Conservation (phyloP, 1,139 yeast genomes). For the Sugiyamaella grinbergsii region DNA sequence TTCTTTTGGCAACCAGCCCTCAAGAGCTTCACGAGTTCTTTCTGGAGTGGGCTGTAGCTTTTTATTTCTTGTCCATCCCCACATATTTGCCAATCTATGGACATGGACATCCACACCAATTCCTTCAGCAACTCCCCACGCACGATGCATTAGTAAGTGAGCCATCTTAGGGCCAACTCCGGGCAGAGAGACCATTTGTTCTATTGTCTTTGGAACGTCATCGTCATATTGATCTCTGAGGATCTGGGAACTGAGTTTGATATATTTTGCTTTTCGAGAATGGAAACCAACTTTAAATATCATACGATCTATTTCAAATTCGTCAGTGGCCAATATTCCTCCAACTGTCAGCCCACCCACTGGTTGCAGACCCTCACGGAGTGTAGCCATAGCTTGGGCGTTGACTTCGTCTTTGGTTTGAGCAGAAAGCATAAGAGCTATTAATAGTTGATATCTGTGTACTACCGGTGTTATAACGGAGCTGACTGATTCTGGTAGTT, state of each 20-base stretch:
- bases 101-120: conserved; percentile 95
- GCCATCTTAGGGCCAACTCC: conserved; percentile 99
- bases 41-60: conserved; percentile 61
- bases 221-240: conserved; percentile 55
- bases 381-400: conserved; percentile 64
- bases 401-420: conserved; percentile 92
- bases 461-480: conserved; percentile 38
- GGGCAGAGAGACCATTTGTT: conserved; percentile 68
- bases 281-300: conserved; percentile 90
- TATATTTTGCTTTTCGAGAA: conserved; percentile 69
- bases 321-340: conserved; percentile 53
- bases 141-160: conserved; percentile 72
- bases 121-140: conserved; percentile 74
- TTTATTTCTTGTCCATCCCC: conserved; percentile 64
- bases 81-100: conserved; percentile 76
- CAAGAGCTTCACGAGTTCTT: conserved; percentile 64
- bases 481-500: conserved; percentile 54
- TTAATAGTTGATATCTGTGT: conserved; percentile 71
- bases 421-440: conserved; percentile 83
- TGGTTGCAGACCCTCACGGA: conserved; percentile 48
- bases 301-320: conserved; percentile 58
- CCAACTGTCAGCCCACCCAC: conserved; percentile 42
- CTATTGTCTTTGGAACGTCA: conserved; percentile 65
- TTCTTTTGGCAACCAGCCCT: conserved; percentile 71
- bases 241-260: conserved; percentile 62